phyloP scores from a whole-genome alignment of 2,329 filamentous ascomycete species.

The Penicillium sp. region DNA sequence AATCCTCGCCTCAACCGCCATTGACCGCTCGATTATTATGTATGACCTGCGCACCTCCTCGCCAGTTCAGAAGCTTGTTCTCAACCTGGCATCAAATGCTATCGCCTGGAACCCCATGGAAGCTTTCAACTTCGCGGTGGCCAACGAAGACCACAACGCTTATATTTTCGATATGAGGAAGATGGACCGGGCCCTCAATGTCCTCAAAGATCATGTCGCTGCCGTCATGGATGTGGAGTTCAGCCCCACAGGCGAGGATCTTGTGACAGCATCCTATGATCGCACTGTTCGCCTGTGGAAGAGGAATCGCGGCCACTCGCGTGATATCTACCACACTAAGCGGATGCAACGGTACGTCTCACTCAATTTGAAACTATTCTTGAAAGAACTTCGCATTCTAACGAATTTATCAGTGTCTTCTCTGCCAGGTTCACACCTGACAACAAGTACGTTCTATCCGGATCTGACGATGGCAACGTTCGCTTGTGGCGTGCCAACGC shows the following conservation, averaged over 20 bases:
- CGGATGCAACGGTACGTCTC: conserved; percentile 68
- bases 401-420: conserved; percentile 58
- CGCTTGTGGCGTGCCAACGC: conserved; percentile 86
- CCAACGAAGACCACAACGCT: conserved; percentile 89
- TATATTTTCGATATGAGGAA: conserved; percentile 94
- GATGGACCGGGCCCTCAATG: conserved; percentile 78
- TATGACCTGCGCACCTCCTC: conserved; percentile 87
- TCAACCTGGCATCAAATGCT: conserved; percentile 76
- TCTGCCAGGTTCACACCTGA: conserved; percentile 80
- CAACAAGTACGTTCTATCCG: conserved; percentile 80
- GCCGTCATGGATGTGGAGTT: conserved; percentile 97
- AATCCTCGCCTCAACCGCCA: conserved; percentile 75
- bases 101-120: conserved; percentile 96
- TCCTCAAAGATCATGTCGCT: conserved; percentile 81
- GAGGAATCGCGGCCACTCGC: conserved; percentile 70
- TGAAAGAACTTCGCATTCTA: conserved; percentile 4
- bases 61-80: conserved; percentile 71
- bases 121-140: conserved; percentile 88
- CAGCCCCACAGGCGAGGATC: conserved; percentile 86
- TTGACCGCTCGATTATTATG: conserved; percentile 78
- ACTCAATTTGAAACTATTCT: neutral
- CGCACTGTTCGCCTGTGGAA: conserved; percentile 83
- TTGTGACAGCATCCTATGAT: conserved; percentile 85
- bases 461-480: conserved; percentile 88
- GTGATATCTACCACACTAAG: conserved; percentile 96